Evolutionary conservation across 495 filamentous ascomycete genomes (phyloP), one percentile per base, ranked within the genome.

Genomic region (Podospora anserina): DNA sequence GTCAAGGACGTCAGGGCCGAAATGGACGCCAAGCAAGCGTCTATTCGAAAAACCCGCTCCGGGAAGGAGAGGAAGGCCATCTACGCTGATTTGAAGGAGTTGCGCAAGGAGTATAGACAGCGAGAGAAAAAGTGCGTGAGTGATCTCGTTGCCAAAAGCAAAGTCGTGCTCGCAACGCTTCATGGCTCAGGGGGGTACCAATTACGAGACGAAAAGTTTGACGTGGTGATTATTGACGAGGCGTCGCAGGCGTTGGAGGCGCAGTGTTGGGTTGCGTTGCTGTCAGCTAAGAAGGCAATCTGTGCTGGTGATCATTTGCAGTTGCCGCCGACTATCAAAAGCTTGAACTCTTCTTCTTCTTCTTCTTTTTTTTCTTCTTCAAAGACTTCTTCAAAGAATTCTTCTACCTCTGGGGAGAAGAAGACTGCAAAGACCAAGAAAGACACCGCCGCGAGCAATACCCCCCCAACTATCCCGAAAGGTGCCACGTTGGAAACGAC

Each of bases 221-320:
- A 99, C 76, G 91, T 97, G 4, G 92, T 98, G 2, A 87, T 98
- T 39, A 91, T 99, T 55, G 95, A 99, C 74, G 95, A 99, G 80
- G 95, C 93, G 0, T 95, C 91, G 75, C 95, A 99, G 77, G 95
- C 95, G 3, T 83, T 99, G 16, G 95, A 99, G 77, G 93, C 96
- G 1, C 95, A 98, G 77, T 98, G 94, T 78, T 99, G 95, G 95
- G 93, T 97, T n/a, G 88, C 96, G 16, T 78, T 99, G 34, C 82
- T 97, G 18, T 78, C 83, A 9, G 92, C 92, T 2, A 88, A 86
- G 64, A 97, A 97, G 80, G 87, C 93, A 0, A 89, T 99, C 4
- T 89, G 97, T 59, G 95, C 95, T 2, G 95, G 95, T 66, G 95
- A 99, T 71, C 95, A 97, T 77, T 79, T 98, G 54, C 95, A 99